Conservation (phyloP, 2,329 filamentous ascomycete genomes). For the Colletotrichum gloeosporioides region DNA sequence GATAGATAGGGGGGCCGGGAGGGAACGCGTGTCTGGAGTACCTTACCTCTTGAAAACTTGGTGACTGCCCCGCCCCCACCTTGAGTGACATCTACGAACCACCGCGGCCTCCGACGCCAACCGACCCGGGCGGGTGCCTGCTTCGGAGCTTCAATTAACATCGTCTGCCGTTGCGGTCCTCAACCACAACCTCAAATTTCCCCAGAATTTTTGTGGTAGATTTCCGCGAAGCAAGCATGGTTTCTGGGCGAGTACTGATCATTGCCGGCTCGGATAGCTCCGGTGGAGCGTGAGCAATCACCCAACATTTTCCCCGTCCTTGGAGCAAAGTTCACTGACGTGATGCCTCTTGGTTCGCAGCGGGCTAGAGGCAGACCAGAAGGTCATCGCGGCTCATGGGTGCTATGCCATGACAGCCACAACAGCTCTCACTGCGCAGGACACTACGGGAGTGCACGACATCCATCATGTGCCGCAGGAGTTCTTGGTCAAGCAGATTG, state of each 20-base stretch:
- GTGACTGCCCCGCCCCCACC: slow-evolving; percentile 17
- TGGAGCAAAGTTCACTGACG: background rate
- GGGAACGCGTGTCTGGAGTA: background rate
- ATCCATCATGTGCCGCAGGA: slow-evolving; percentile 80
- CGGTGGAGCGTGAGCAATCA: slow-evolving; percentile 72
- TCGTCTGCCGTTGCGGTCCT: background rate
- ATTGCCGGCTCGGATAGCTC: slow-evolving; percentile 92
- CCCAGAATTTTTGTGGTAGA: too few species aligned
- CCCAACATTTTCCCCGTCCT: background rate
- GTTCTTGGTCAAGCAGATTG: slow-evolving; percentile 86
- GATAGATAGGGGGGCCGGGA: background rate
- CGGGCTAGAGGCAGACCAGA: slow-evolving; percentile 94
- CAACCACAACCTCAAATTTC: background rate
- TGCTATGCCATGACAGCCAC: slow-evolving; percentile 97
- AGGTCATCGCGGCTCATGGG: slow-evolving; percentile 88
- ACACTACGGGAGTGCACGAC: slow-evolving; percentile 82
- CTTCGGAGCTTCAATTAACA: background rate
- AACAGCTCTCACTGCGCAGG: slow-evolving; percentile 94
- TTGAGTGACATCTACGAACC: slow-evolving; percentile 11
- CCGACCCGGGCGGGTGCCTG: background rate
- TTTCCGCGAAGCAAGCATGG: slow-evolving; percentile 32
- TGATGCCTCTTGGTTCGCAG: slow-evolving; percentile 46
- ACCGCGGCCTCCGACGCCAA: background rate
- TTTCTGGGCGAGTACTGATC: slow-evolving; percentile 67
- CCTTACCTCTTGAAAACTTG: background rate